Percentiles rank a stretch among this genome's conserved stretches.
phyloP scores from a whole-genome alignment of 1,139 yeast genomes.

The Debaryomycetaceae sp. region DNA sequence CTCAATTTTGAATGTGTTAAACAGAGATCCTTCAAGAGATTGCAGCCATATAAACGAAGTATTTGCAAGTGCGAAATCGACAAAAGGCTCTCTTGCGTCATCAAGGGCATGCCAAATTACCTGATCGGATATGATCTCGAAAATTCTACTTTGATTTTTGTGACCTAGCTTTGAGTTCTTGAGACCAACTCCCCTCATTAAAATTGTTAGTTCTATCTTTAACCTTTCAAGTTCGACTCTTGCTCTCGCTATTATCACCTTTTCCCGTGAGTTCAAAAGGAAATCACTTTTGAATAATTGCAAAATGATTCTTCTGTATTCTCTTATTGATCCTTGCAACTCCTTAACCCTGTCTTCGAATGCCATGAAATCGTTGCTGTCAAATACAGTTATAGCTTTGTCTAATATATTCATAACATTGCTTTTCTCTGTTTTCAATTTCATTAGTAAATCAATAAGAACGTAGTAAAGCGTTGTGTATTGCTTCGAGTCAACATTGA shows the following conservation, averaged over 20 bases:
- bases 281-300: constrained; percentile 35
- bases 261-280: constrained; percentile 20
- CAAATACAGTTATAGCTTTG: constrained; percentile 66
- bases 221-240: constrained; percentile 58
- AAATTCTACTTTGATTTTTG: constrained; percentile 23
- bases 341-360: constrained; percentile 50
- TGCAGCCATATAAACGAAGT: constrained; percentile 62
- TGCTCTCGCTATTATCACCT: constrained; percentile 32
- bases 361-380: constrained; percentile 57
- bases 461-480: constrained; percentile 66
- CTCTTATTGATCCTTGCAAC: constrained; percentile 56
- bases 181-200: constrained; percentile 65
- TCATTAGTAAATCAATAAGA: constrained; percentile 61
- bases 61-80: constrained; percentile 68
- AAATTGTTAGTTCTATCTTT: constrained; percentile 55
- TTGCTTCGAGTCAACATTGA: constrained; percentile 71
- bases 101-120: constrained; percentile 70
- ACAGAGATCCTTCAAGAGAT: constrained; percentile 51
- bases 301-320: constrained; percentile 41
- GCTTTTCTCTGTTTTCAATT: constrained; percentile 60
- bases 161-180: constrained; percentile 39
- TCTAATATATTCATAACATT: constrained; percentile 58
- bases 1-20: constrained; percentile 56
- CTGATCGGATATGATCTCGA: constrained; percentile 54
- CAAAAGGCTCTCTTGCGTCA: constrained; percentile 57